Evolutionary conservation across 371 early-diverging fungal genomes (phyloP).

Genomic region (Choanephora cucurbitarum): DNA sequence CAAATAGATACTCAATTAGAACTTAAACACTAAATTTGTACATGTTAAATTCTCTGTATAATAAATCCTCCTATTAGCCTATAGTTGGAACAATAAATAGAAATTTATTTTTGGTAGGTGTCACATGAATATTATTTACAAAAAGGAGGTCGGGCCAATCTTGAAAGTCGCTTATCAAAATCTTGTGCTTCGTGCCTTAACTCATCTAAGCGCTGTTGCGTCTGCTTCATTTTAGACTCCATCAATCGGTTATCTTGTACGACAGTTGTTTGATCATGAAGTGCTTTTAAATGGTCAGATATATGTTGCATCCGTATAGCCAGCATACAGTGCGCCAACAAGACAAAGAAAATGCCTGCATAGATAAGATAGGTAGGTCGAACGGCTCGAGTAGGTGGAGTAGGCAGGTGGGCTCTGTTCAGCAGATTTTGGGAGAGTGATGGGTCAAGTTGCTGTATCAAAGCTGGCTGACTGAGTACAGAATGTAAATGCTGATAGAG

Average conservation of each 20-base stretch:
- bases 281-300: constrained; percentile 6
- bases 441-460: constrained; percentile 11
- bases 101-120: too few species aligned
- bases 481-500: constrained; percentile 16
- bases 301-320: constrained; percentile 19
- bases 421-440: background rate
- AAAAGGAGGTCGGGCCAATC: too few species aligned
- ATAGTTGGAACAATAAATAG: too few species aligned
- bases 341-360: constrained; percentile 11
- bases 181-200: too few species aligned
- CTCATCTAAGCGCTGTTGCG: too few species aligned
- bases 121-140: too few species aligned
- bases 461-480: constrained; percentile 14
- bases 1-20: constrained; percentile 24
- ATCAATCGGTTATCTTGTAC: background rate
- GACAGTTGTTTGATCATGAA: background rate
- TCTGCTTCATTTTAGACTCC: too few species aligned
- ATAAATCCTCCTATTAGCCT: too few species aligned
- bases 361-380: constrained; percentile 2
- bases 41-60: too few species aligned
- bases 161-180: too few species aligned
- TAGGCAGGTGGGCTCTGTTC: background rate
- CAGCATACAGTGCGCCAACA: constrained; percentile 20
- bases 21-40: background rate
- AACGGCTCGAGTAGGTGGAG: background rate